Conservation (phyloP, 2,329 filamentous ascomycete species). For the Colletotrichum filicis region DNA sequence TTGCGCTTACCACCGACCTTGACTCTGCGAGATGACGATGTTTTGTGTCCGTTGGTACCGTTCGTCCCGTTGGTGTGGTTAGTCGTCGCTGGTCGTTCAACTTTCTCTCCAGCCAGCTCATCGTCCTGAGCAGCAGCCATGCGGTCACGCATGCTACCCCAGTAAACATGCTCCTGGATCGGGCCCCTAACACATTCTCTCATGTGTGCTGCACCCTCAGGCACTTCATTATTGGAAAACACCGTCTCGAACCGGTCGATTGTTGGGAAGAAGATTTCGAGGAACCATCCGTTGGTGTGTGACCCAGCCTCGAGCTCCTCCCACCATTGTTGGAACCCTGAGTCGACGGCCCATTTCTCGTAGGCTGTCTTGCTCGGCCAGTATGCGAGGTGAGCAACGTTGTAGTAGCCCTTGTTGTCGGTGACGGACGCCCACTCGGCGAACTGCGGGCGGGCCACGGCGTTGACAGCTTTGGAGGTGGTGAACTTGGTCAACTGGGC, state of each 20-base stretch:
- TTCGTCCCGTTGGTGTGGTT: constrained; percentile 38
- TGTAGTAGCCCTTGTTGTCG: constrained; percentile 33
- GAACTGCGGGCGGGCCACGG: constrained; percentile 14
- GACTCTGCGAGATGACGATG: background rate
- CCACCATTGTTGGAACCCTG: constrained; percentile 53
- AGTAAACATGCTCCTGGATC: constrained; percentile 56
- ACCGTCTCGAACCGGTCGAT: constrained; percentile 56
- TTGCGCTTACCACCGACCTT: constrained; percentile 50
- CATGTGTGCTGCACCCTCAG: constrained; percentile 55
- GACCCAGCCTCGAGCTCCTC: constrained; percentile 39
- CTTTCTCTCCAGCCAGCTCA: constrained; percentile 42
- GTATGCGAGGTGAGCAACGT: constrained; percentile 48
- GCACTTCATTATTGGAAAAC: constrained; percentile 47
- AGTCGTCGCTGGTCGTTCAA: background rate
- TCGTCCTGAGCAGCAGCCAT: constrained; percentile 51
- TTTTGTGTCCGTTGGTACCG: background rate
- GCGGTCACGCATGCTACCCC: constrained; percentile 58
- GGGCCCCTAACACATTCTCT: constrained; percentile 47
- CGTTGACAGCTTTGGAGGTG: constrained; percentile 4
- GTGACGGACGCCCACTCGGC: constrained; percentile 33
- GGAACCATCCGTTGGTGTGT: constrained; percentile 50
- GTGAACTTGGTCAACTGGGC: constrained; percentile 28
- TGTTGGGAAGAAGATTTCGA: constrained; percentile 53
- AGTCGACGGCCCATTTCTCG: constrained; percentile 44
- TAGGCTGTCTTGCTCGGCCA: constrained; percentile 46